phyloP scores from a whole-genome alignment of 169 alveolate species.

The Plasmodium reichenowi region DNA sequence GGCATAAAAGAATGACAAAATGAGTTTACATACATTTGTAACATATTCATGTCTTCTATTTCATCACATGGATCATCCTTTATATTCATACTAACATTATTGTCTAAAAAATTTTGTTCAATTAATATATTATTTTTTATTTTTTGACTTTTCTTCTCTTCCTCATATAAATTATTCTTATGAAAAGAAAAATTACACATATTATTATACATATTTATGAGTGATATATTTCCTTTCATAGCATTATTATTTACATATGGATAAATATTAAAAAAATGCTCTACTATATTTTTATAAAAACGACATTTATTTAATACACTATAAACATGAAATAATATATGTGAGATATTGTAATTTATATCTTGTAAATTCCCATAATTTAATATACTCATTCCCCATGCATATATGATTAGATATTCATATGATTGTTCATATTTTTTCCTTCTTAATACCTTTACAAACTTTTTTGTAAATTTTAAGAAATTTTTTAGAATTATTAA shows the following conservation, averaged over 20 bases:
- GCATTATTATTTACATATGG: not conserved
- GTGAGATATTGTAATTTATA: constrained; percentile 35
- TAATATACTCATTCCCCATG: constrained; percentile 64
- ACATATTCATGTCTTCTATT: too few relatives aligned
- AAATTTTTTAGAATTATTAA: constrained; percentile 36
- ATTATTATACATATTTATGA: too few relatives aligned
- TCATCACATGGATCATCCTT: too few relatives aligned
- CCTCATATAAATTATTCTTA: too few relatives aligned
- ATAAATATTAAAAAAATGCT: constrained; percentile 9
- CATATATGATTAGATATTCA: constrained; percentile 36
- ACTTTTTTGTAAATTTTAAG: constrained; percentile 27
- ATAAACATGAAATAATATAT: constrained; percentile 40
- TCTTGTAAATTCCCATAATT: constrained; percentile 50
- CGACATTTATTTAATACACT: constrained; percentile 29
- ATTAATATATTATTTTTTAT: too few relatives aligned
- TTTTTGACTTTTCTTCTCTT: too few relatives aligned
- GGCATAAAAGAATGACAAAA: too few relatives aligned
- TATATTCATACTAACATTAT: too few relatives aligned
- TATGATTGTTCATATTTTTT: constrained; percentile 5
- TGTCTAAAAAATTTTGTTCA: too few relatives aligned
- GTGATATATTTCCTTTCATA: not conserved
- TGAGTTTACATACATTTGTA: too few relatives aligned
- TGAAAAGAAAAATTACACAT: too few relatives aligned
- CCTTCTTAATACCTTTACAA: constrained; percentile 15
- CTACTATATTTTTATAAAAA: constrained; percentile 22